phyloP scores from a whole-genome alignment of 768 basidiomycete genomes.

The Suillus bovinus region DNA sequence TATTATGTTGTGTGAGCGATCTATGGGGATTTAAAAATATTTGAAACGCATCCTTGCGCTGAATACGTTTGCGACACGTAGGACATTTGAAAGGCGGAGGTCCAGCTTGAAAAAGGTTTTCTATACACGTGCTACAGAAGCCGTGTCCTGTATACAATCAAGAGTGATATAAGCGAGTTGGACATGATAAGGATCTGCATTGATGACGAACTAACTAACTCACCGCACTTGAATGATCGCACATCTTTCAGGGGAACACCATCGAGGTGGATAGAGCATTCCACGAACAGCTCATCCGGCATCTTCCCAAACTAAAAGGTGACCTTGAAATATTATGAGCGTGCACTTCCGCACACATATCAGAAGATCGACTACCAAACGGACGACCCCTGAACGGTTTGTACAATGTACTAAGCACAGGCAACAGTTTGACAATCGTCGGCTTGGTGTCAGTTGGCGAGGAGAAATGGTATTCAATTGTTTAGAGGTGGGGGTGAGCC shows the following conservation, averaged over 20 bases:
- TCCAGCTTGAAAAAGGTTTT: slow-evolving; percentile 18
- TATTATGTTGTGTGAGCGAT: slow-evolving; percentile 8
- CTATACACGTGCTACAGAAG: slow-evolving; percentile 32
- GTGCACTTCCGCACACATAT: slow-evolving; percentile 1
- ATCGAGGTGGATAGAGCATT: slow-evolving; percentile 35
- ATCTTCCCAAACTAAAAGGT: slow-evolving; percentile 7
- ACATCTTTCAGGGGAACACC: slow-evolving; percentile 28
- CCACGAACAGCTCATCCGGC: slow-evolving; percentile 24
- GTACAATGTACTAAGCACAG: slow-evolving; percentile 1
- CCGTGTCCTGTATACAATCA: slow-evolving; percentile 29
- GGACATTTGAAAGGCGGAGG: slow-evolving; percentile 21
- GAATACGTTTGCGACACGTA: slow-evolving; percentile 31
- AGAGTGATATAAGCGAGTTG: slow-evolving; percentile 16
- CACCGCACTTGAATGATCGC: slow-evolving; percentile 33
- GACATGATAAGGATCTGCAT: slow-evolving; percentile 9
- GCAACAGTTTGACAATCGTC: neutral
- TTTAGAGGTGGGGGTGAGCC: neutral
- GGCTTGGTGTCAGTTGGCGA: neutral
- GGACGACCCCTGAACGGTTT: too few species aligned
- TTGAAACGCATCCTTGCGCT: slow-evolving; percentile 26
- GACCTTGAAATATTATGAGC: slow-evolving; percentile 3
- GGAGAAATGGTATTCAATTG: neutral
- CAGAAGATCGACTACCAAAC: slow-evolving; percentile 3
- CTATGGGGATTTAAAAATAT: slow-evolving; percentile 28
- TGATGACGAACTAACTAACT: neutral